phyloP scores from a whole-genome alignment of 129 eudicot species.

The Artemisia tridentata region DNA sequence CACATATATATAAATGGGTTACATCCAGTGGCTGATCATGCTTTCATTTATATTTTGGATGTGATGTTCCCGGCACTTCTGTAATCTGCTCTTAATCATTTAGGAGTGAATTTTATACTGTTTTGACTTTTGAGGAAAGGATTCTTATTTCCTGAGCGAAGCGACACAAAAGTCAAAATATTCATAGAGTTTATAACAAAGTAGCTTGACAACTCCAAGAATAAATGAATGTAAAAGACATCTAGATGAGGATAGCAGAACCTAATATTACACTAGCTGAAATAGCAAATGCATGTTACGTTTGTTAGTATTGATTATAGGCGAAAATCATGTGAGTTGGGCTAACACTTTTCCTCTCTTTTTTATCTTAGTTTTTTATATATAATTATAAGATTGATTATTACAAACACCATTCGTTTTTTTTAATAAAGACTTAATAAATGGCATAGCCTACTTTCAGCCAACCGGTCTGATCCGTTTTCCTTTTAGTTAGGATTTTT shows the following conservation, averaged over 20 bases:
- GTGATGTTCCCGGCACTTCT: constrained; percentile 9
- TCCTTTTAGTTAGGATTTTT: not conserved
- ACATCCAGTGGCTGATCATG: not conserved
- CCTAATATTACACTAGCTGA: not conserved
- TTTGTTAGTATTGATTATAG: not conserved
- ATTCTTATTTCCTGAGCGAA: not conserved
- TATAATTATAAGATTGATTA: not conserved
- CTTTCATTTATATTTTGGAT: constrained; percentile 6
- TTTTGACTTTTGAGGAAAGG: not conserved
- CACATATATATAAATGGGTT: not conserved
- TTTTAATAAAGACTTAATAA: too few relatives aligned
- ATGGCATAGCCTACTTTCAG: not conserved
- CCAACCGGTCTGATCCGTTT: not conserved
- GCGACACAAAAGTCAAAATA: constrained; percentile 1
- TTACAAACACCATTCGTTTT: too few relatives aligned
- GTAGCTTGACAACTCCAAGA: not conserved
- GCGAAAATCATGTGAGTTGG: not conserved
- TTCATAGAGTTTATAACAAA: not conserved
- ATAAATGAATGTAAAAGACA: not conserved
- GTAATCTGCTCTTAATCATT: constrained; percentile 11
- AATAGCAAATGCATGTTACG: too few relatives aligned
- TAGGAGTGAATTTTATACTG: not conserved
- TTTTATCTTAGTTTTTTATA: not conserved
- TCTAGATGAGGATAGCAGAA: not conserved
- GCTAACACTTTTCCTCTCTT: not conserved